Conservation (phyloP, 2,329 filamentous ascomycete genomes). For the Claviceps arundinis region DNA sequence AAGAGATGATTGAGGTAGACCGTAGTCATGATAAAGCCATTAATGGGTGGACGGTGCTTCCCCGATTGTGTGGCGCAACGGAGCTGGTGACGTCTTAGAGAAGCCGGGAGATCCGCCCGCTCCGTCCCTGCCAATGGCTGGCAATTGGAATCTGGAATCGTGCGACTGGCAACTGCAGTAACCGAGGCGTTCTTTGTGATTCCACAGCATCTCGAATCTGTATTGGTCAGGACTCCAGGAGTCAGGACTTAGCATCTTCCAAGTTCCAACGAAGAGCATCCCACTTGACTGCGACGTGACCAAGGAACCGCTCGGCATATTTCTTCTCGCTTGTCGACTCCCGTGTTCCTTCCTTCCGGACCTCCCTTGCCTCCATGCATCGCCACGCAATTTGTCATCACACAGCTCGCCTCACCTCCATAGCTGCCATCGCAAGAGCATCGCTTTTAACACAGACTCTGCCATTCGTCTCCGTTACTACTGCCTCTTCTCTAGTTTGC, state of each 20-base stretch:
- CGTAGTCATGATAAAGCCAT: neutral
- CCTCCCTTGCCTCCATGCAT: constrained; percentile 1
- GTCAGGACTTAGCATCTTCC: no score
- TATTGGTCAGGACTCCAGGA: no score
- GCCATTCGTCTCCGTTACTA: neutral
- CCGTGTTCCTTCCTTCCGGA: neutral
- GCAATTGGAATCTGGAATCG: neutral
- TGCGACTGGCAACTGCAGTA: neutral
- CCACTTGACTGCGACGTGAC: no score
- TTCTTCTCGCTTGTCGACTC: neutral
- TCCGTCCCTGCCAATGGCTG: neutral
- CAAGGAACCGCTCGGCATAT: neutral
- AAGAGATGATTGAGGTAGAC: neutral
- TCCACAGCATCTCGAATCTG: neutral
- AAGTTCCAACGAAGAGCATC: no score
- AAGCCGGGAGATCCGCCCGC: neutral
- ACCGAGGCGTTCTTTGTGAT: neutral
- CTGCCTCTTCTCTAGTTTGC: neutral
- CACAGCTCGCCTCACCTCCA: constrained; percentile 2
- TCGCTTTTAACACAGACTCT: constrained; percentile 3
- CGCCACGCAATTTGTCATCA: constrained; percentile 6
- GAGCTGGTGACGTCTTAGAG: neutral
- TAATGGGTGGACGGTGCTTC: neutral
- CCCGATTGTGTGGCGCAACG: neutral
- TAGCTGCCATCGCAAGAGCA: neutral